Conservation (phyloP, 257 asterid genomes). For the Solanum microdontum region DNA sequence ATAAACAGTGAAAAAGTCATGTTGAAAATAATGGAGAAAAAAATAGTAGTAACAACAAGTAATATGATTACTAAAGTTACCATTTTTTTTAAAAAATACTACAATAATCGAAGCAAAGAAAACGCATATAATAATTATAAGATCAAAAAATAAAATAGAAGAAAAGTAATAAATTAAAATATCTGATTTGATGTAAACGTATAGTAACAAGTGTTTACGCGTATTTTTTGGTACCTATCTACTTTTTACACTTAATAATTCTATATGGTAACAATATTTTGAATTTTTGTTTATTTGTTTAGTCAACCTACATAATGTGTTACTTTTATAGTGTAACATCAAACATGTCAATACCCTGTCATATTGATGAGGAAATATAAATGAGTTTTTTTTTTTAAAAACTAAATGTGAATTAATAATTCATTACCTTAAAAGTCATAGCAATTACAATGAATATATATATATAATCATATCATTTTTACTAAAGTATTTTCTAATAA, state of each 20-base stretch:
- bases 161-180: background rate
- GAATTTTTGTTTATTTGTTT: background rate
- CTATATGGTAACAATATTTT: background rate
- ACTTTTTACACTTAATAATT: background rate
- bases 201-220: background rate
- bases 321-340: background rate
- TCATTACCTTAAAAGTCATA: background rate
- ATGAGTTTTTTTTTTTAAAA: background rate
- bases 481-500: background rate
- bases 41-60: background rate
- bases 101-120: background rate
- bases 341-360: background rate
- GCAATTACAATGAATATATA: background rate
- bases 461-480: background rate
- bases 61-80: too few relatives aligned
- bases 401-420: background rate
- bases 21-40: background rate
- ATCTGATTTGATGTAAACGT: background rate
- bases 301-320: background rate
- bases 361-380: background rate
- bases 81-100: accelerated
- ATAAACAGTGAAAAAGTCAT: too few relatives aligned
- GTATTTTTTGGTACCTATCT: background rate
- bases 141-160: background rate
- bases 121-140: too few relatives aligned